A percentile compares a stretch with the other conserved stretches of the same genome.
These are phyloP conservation scores for Wickerhamomyces mucosus DNA, from an alignment of 805 yeast genomes.

Conservation along the genomic window DNA sequence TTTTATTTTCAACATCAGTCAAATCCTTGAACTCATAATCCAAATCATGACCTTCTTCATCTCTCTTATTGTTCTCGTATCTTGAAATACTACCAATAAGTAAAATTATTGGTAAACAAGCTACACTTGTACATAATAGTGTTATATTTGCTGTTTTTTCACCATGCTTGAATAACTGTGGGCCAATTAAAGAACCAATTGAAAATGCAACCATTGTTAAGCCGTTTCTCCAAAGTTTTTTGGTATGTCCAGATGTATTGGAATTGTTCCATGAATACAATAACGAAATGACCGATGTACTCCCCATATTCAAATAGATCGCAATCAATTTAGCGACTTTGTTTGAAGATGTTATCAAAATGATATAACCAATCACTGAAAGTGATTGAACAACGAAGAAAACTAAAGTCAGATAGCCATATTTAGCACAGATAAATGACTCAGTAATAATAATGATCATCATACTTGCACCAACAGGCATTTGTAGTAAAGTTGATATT, in stretches of 20 bases:
- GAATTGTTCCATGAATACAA: slow-evolving; percentile 54
- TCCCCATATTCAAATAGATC: slow-evolving; percentile 42
- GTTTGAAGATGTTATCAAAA: slow-evolving; percentile 30
- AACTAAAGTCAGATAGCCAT: slow-evolving; percentile 27
- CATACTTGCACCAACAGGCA: slow-evolving; percentile 48
- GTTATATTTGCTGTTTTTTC: slow-evolving; percentile 49
- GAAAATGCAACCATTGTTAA: slow-evolving; percentile 51
- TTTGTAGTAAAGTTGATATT: slow-evolving; percentile 38
- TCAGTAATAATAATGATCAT: slow-evolving; percentile 30
- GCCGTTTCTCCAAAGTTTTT: slow-evolving; percentile 43
- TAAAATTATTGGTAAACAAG: slow-evolving; percentile 33
- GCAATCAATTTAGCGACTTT: slow-evolving; percentile 39
- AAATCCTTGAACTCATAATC: slow-evolving; percentile 43
- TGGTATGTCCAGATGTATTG: slow-evolving; percentile 55
- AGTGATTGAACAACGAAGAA: slow-evolving; percentile 31
- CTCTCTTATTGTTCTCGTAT: slow-evolving; percentile 44
- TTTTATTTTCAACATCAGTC: slow-evolving; percentile 49
- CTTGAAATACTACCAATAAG: slow-evolving; percentile 33
- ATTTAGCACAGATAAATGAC: slow-evolving; percentile 27
- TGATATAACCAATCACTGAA: slow-evolving; percentile 41
- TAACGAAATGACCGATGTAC: slow-evolving; percentile 48
- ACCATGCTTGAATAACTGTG: slow-evolving; percentile 45
- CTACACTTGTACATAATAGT: slow-evolving; percentile 39
- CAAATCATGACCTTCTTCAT: slow-evolving; percentile 20
- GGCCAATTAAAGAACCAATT: slow-evolving; percentile 51